Evolutionary conservation across 106 monocot genomes (phyloP).

Genomic region (Xerophyta viscosa): DNA sequence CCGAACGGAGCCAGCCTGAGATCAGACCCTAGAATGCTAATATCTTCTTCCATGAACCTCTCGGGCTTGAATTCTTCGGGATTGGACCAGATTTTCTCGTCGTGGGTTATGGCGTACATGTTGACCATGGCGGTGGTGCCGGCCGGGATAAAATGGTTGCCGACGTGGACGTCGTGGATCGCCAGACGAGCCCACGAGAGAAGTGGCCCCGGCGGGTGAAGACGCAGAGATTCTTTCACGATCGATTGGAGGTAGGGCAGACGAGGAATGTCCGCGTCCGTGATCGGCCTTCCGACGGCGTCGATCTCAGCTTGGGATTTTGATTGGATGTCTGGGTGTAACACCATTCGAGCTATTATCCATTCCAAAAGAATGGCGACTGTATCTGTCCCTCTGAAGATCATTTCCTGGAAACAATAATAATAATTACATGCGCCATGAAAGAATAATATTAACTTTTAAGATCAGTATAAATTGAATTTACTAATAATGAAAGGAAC

Average conservation of each 20-base stretch:
- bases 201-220: slow-evolving; percentile 45
- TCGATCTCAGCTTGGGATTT: slow-evolving; percentile 29
- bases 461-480: no score
- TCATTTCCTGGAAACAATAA: slow-evolving; percentile 55
- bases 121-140: slow-evolving; percentile 47
- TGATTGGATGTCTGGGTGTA: slow-evolving; percentile 33
- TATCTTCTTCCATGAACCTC: slow-evolving; percentile 23
- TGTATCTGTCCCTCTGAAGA: slow-evolving; percentile 40
- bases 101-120: slow-evolving; percentile 42
- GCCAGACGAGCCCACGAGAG: slow-evolving; percentile 48
- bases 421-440: slow-evolving; percentile 3
- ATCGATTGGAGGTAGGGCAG: slow-evolving; percentile 28
- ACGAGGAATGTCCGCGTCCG: slow-evolving; percentile 15
- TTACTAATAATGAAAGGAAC: not conserved
- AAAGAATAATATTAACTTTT: no score
- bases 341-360: slow-evolving; percentile 33
- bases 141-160: slow-evolving; percentile 11
- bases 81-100: slow-evolving; percentile 21
- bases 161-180: slow-evolving; percentile 22
- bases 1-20: slow-evolving; percentile 43
- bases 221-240: slow-evolving; percentile 24
- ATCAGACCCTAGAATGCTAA: slow-evolving; percentile 34
- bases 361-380: slow-evolving; percentile 41
- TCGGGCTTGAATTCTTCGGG: slow-evolving; percentile 26
- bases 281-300: slow-evolving; percentile 8